Conservation (phyloP, 257 asterid genomes). For the Scutellaria minor region DNA sequence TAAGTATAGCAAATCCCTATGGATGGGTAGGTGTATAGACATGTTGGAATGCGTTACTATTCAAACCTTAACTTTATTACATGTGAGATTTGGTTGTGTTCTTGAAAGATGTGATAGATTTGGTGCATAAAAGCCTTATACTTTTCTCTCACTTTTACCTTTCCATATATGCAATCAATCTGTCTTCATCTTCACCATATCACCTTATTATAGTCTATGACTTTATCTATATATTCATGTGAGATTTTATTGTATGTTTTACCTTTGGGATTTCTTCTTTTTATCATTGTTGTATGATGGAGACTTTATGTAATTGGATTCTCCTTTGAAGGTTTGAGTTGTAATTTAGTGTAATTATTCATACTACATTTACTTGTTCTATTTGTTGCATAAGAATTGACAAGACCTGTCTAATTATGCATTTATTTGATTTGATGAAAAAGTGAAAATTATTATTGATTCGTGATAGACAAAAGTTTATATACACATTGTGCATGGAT, state of each 20-base stretch:
- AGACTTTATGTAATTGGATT: neutral
- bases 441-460: too few relatives aligned
- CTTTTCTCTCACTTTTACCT: constrained; percentile 1
- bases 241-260: too few relatives aligned
- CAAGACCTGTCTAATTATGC: too few relatives aligned
- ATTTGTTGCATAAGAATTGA: too few relatives aligned
- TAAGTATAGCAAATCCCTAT: neutral
- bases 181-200: constrained; percentile 22
- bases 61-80: constrained; percentile 10
- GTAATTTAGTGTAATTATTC: too few relatives aligned
- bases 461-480: too few relatives aligned
- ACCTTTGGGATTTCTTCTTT: too few relatives aligned
- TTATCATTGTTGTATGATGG: neutral
- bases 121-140: neutral
- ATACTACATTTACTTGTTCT: too few relatives aligned
- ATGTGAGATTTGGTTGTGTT: constrained; percentile 21
- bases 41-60: neutral
- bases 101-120: constrained; percentile 19
- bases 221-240: too few relatives aligned
- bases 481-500: too few relatives aligned
- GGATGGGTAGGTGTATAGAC: neutral
- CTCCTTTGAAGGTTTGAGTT: too few relatives aligned
- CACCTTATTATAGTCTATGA: neutral
- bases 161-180: neutral
- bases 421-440: too few relatives aligned